Conservation (phyloP, 2,329 filamentous ascomycete genomes). For the Onygenales sp. region DNA sequence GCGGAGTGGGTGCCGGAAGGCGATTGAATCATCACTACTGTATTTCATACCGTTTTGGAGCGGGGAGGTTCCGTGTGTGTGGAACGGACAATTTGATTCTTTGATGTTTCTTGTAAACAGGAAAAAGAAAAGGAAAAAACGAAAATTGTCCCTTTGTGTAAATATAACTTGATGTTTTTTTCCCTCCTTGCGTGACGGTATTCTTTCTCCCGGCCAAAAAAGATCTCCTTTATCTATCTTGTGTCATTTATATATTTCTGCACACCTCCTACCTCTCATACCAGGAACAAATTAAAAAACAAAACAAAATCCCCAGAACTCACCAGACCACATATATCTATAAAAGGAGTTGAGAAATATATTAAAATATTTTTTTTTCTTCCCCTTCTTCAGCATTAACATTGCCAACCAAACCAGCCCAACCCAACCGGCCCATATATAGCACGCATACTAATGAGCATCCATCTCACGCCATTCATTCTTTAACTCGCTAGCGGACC, state of each 20-base stretch:
- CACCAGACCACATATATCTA: no score
- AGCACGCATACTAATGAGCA: not conserved
- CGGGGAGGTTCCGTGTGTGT: not conserved
- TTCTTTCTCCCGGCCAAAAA: no score
- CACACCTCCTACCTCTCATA: not conserved
- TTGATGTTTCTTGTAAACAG: not conserved
- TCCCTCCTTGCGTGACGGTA: no score
- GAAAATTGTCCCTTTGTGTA: no score
- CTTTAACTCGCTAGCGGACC: no score
- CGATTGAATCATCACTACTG: not conserved
- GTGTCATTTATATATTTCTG: not conserved
- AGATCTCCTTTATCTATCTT: not conserved
- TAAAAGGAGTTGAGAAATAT: no score
- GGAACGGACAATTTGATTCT: not conserved
- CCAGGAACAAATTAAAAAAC: no score
- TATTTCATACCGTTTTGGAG: not conserved
- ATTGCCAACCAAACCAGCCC: no score
- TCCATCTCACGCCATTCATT: not conserved
- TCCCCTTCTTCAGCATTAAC: no score
- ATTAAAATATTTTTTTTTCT: no score
- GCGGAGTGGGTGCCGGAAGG: not conserved
- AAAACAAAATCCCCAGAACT: no score
- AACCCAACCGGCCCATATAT: not conserved
- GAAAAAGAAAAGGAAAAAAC: not conserved
- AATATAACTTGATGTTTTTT: no score